Evolutionary conservation across 1,284 basidiomycete species (phyloP).

Genomic region (Rhodotorula sp.): DNA sequence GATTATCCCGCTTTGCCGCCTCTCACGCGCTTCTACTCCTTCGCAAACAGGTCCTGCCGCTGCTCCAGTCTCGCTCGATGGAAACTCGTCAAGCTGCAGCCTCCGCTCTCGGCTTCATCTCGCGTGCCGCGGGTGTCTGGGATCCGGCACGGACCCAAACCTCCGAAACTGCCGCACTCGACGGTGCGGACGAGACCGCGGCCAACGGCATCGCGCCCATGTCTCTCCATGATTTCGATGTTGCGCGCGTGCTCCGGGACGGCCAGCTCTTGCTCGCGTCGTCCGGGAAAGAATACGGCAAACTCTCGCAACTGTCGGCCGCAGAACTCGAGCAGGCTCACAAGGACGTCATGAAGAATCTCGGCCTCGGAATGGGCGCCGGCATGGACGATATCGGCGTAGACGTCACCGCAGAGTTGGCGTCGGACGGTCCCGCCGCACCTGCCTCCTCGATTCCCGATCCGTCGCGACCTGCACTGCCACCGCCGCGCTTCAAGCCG

Average conservation of each 20-base stretch:
- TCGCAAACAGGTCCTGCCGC: slow-evolving; percentile 69
- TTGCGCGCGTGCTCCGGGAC: slow-evolving; percentile 47
- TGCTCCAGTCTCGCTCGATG: slow-evolving; percentile 78
- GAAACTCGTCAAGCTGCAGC: slow-evolving; percentile 84
- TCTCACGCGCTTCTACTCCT: background rate
- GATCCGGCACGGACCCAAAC: slow-evolving; percentile 54
- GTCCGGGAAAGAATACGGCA: slow-evolving; percentile 50
- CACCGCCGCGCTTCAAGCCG: background rate
- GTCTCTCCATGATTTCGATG: slow-evolving; percentile 46
- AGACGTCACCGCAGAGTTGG: slow-evolving; percentile 49
- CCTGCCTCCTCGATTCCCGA: background rate
- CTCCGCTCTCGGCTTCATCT: slow-evolving; percentile 79
- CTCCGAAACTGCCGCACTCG: background rate
- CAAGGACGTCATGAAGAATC: slow-evolving; percentile 47
- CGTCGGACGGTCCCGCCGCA: slow-evolving; percentile 11
- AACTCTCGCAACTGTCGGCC: slow-evolving; percentile 43
- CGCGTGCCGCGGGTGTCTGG: slow-evolving; percentile 79
- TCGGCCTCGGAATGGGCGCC: slow-evolving; percentile 47
- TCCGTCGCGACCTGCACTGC: background rate
- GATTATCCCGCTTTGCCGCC: slow-evolving; percentile 23
- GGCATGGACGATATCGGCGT: slow-evolving; percentile 50
- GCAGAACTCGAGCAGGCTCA: slow-evolving; percentile 51
- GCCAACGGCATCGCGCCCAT: slow-evolving; percentile 18
- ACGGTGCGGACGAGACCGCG: background rate
- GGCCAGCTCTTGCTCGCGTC: slow-evolving; percentile 50